phyloP scores from a whole-genome alignment of 352 stramenopile species.

The Phytopythium oedochilum region DNA sequence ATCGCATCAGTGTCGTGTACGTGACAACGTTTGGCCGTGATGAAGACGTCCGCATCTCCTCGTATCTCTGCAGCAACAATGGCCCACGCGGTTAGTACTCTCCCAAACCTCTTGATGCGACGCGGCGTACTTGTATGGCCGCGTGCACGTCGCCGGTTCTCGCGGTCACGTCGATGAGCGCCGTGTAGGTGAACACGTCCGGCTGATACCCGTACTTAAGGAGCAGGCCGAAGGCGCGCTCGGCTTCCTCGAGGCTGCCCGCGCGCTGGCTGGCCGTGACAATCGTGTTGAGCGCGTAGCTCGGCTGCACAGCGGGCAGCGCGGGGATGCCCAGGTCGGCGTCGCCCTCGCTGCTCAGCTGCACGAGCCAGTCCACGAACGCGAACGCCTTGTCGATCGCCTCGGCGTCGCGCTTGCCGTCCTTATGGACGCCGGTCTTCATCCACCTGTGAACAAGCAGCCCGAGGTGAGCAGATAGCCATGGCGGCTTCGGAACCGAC shows the following conservation, averaged over 20 bases:
- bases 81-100: no score
- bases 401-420: constrained; percentile 43
- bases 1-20: constrained; percentile 64
- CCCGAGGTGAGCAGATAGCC: no score
- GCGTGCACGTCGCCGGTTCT: constrained; percentile 35
- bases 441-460: constrained; percentile 51
- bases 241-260: constrained; percentile 46
- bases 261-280: constrained; percentile 70
- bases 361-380: constrained; percentile 70
- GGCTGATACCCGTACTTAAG: constrained; percentile 46
- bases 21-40: constrained; percentile 74
- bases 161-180: constrained; percentile 70
- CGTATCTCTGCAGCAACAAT: constrained; percentile 51
- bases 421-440: constrained; percentile 58
- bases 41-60: constrained; percentile 53
- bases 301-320: constrained; percentile 46
- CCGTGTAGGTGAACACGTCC: constrained; percentile 80
- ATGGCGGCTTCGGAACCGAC: no score
- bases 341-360: constrained; percentile 44
- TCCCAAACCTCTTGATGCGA: no score
- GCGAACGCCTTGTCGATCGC: constrained; percentile 57
- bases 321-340: constrained; percentile 26
- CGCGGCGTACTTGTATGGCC: constrained; percentile 41
- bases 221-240: constrained; percentile 56
- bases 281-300: constrained; percentile 76